Percentiles rank a stretch among this genome's conserved stretches.
Conservation (phyloP, 768 basidiomycete genomes). For the Stropharia rugosoannulata region DNA sequence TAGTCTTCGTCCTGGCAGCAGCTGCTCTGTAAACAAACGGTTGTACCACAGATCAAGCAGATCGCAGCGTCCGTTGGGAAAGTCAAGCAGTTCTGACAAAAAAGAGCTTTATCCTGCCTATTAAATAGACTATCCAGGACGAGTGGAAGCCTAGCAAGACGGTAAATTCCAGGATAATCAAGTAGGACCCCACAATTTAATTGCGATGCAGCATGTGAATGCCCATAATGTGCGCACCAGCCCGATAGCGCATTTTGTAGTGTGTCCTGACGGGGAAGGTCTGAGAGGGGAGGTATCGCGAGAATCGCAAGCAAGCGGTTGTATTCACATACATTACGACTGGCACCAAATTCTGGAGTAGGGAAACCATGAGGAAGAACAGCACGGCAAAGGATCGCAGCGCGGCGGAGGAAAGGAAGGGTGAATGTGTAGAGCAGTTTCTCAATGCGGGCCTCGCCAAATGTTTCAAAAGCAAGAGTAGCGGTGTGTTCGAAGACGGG, state of each 20-base stretch:
- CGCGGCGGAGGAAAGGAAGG: constrained; percentile 87
- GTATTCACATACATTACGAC: constrained; percentile 67
- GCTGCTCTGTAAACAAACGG: constrained; percentile 87
- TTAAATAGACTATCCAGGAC: constrained; percentile 83
- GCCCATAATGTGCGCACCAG: constrained; percentile 89
- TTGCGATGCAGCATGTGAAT: constrained; percentile 76
- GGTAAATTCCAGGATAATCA: constrained; percentile 84
- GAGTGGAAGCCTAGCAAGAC: constrained; percentile 76
- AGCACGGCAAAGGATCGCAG: constrained; percentile 80
- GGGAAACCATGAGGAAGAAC: constrained; percentile 66
- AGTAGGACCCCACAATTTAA: constrained; percentile 76
- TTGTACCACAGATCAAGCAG: constrained; percentile 86
- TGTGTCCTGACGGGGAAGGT: constrained; percentile 80
- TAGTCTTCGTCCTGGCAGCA: constrained; percentile 80
- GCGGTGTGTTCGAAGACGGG: constrained; percentile 86
- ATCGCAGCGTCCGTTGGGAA: constrained; percentile 86
- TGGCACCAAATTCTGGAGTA: constrained; percentile 38
- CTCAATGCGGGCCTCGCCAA: constrained; percentile 83
- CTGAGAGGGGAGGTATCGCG: constrained; percentile 76
- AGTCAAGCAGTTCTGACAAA: constrained; percentile 74
- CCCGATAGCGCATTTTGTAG: constrained; percentile 86
- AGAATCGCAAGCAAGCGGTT: constrained; percentile 71
- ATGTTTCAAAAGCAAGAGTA: constrained; percentile 72
- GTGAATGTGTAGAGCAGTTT: constrained; percentile 86
- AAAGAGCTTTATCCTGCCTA: constrained; percentile 68